phyloP scores from a whole-genome alignment of 306 rosid genomes.

The Rubus parviflorus region DNA sequence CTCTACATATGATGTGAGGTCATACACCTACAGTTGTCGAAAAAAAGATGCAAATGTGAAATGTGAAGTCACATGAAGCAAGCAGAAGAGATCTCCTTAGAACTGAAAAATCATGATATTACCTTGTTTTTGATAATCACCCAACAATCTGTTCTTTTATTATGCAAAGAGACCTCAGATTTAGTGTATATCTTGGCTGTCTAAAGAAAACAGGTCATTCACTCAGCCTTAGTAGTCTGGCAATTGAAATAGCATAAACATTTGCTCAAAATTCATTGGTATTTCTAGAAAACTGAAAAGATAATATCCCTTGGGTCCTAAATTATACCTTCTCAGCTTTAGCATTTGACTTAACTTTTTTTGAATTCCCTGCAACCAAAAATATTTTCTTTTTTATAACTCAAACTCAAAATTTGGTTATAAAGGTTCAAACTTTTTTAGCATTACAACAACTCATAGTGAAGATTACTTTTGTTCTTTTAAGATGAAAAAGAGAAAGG shows the following conservation, averaged over 20 bases:
- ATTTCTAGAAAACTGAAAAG: background rate
- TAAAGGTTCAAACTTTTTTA: background rate
- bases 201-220: conserved; percentile 36
- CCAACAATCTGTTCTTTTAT: conserved; percentile 89
- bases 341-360: conserved; percentile 31
- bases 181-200: conserved; percentile 55
- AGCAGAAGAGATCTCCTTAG: background rate
- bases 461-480: background rate
- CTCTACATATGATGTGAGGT: conserved; percentile 88
- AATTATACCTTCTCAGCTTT: conserved; percentile 45
- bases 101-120: background rate
- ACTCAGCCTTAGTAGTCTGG: background rate
- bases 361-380: conserved; percentile 42
- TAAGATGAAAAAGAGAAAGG: background rate
- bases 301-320: too few species aligned
- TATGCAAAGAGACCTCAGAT: conserved; percentile 67
- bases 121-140: conserved; percentile 90
- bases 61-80: background rate
- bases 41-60: conserved; percentile 12
- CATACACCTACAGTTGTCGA: conserved; percentile 60
- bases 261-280: background rate
- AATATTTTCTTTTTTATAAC: background rate
- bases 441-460: background rate
- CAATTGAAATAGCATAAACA: background rate
- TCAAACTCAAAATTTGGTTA: background rate